These are phyloP conservation scores for Ceratobasidium sp. DNA, from an alignment of 1,284 basidiomycete genomes.

Conservation along the genomic window DNA sequence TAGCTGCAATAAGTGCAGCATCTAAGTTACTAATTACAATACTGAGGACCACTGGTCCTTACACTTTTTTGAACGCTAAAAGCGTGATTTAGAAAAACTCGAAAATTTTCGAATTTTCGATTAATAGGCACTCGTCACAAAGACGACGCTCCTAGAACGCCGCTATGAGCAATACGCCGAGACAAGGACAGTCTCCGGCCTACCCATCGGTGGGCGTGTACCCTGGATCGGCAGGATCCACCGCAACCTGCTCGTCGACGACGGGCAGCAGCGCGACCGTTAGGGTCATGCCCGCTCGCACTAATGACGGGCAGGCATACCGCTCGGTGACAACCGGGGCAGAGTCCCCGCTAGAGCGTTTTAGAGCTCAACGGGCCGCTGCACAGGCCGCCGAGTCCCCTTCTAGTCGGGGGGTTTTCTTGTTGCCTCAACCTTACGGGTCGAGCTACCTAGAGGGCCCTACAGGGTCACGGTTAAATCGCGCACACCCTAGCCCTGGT, in stretches of 20 bases:
- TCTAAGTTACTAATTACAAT: no score
- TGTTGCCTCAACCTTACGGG: not conserved
- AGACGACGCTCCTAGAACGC: not conserved
- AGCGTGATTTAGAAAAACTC: no score
- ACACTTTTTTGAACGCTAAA: no score
- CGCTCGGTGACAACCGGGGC: no score
- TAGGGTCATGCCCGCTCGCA: not conserved
- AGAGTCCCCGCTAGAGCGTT: no score
- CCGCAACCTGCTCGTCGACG: not conserved
- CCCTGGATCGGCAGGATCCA: not conserved
- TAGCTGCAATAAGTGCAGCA: no score
- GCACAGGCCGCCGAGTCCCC: not conserved
- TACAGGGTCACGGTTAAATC: not conserved
- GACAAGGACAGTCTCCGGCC: not conserved
- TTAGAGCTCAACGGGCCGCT: not conserved
- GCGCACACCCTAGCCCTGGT: not conserved
- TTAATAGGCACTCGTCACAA: not conserved
- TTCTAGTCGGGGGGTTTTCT: not conserved
- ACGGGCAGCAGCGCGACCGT: not conserved
- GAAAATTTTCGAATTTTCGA: no score
- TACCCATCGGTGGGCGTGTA: not conserved
- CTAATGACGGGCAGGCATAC: no score
- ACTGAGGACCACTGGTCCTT: no score
- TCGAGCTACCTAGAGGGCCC: conserved; percentile 12
- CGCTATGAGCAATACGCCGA: not conserved